These are phyloP conservation scores for Trifolium pratense DNA, from an alignment of 306 rosid genomes.

Conservation along the genomic window DNA sequence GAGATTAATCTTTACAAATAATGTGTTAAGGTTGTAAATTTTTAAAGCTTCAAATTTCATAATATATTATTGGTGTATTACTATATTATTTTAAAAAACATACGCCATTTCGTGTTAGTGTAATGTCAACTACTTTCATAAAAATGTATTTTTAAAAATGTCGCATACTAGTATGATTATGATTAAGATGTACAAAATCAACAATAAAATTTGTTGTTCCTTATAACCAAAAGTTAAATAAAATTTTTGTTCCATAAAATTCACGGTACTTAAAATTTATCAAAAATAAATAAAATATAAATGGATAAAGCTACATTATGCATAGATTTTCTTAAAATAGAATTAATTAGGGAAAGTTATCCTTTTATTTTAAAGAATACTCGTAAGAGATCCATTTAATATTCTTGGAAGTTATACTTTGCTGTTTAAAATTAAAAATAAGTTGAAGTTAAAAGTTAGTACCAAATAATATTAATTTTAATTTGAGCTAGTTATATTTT, in stretches of 20 bases:
- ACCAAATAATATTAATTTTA: too few species aligned
- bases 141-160: background rate
- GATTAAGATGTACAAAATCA: background rate
- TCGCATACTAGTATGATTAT: background rate
- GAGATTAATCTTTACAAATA: too few species aligned
- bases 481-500: too few species aligned
- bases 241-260: background rate
- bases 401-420: too few species aligned
- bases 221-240: background rate
- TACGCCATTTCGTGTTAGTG: slow-evolving; percentile 6
- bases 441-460: too few species aligned
- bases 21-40: too few species aligned
- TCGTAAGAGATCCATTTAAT: too few species aligned
- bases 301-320: background rate
- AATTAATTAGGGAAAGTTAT: background rate
- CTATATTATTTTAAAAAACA: too few species aligned
- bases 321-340: background rate
- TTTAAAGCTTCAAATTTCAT: too few species aligned
- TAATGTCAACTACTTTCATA: background rate
- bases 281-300: background rate
- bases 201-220: background rate
- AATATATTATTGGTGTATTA: too few species aligned
- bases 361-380: background rate
- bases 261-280: background rate
- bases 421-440: too few species aligned